Percentiles rank a stretch among this genome's conserved stretches.
These are phyloP conservation scores for Vitis rupestris DNA, from an alignment of 164 flowering plant species.

Conservation along the genomic window DNA sequence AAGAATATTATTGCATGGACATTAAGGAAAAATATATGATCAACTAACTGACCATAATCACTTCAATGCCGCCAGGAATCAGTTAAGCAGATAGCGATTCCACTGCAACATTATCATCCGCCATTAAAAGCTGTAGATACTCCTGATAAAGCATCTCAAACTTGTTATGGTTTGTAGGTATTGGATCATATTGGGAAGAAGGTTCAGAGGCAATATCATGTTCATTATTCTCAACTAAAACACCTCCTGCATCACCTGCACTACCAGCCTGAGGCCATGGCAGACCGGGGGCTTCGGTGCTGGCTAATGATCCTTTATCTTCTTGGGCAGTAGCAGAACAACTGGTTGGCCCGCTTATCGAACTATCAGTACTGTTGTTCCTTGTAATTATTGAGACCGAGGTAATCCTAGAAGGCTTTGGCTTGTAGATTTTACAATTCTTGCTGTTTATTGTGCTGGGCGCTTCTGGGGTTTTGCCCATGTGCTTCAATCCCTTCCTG, in stretches of 20 bases:
- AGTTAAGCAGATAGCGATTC: too few relatives aligned
- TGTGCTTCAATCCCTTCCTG: constrained; percentile 3
- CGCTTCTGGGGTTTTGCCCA: neutral
- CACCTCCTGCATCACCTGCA: neutral
- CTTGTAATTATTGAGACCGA: neutral
- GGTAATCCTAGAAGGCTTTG: constrained; percentile 6
- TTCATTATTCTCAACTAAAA: too few relatives aligned
- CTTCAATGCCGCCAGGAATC: too few relatives aligned
- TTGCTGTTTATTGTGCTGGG: neutral
- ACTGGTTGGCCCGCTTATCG: neutral
- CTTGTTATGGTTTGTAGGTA: neutral
- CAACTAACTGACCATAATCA: too few relatives aligned
- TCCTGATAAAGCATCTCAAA: constrained; percentile 1
- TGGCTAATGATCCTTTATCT: neutral
- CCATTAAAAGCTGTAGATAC: neutral
- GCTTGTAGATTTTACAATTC: neutral
- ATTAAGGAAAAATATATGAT: too few relatives aligned
- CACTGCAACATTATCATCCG: too few relatives aligned
- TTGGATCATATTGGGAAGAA: neutral
- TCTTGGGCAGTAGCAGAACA: neutral
- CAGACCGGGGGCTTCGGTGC: too few relatives aligned
- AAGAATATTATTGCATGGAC: too few relatives aligned
- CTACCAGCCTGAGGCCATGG: neutral
- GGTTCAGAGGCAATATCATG: neutral
- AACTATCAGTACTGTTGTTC: neutral